Base-by-base conservation (phyloP, 2,329 filamentous ascomycete genomes). In the Cercospora beticola region DNA sequence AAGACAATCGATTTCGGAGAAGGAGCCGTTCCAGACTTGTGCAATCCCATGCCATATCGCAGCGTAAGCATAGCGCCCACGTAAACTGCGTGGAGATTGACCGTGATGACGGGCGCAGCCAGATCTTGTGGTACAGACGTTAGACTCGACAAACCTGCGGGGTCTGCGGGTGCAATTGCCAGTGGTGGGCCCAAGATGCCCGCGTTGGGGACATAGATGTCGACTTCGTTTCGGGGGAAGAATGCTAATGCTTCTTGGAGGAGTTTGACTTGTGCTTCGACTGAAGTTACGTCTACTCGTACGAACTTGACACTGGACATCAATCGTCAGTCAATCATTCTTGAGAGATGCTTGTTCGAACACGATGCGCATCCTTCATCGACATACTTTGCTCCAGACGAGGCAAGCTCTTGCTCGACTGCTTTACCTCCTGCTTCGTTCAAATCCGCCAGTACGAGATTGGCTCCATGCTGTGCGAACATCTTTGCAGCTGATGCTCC, bases 171-270 rank as follows among this genome's bases (percentile, higher is more conserved):
- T 4, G 60, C 36, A 23, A 63, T 63, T 3, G 60, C 23, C 14
- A 63, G 60, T 8, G 60, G 60, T 5, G 60, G 60, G 0, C 60
- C 60, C 14, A 63, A n/a, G 33, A 63, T 63, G 9, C 60, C 60
- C 1, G 60, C 60, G 21, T 63, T 63, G 14, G 60, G 60, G 2
- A 63, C 60, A 16, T 63, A 63, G 10, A 63, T 63, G 60, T 63
- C 60, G 21, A 63, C 43, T 28, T 63, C 60, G n/a, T 63, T 63
- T 49, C 60, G 40, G 3, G 60, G 60, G 40, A 63, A 63, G 40
- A 63, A 63, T 1, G 21, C 60, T n/a, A 63, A n/a, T 4, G 60
- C 60, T 31, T 49, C 18, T 52, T 63, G 60, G 23, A 63, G 60
- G 16, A 63, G 43, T 33, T 63, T 49, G 23, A 52, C 12, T 23